These are phyloP conservation scores for Lojkania enalia DNA, from an alignment of 2,329 filamentous ascomycete genomes.

Conservation along the genomic window DNA sequence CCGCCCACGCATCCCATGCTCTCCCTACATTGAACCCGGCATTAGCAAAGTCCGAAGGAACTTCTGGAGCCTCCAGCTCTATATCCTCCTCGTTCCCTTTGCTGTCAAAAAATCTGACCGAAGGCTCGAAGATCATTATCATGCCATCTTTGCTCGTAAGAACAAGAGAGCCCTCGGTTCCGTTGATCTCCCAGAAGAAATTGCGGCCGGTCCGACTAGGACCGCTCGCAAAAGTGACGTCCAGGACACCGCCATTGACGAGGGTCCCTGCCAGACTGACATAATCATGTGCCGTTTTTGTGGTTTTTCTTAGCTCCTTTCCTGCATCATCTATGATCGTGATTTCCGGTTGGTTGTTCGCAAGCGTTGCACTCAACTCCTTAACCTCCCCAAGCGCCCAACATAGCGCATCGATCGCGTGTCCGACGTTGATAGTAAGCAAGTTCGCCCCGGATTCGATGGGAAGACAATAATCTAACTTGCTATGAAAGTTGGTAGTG, in stretches of 20 bases:
- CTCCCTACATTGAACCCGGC: conserved; percentile 58
- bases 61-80: neutral
- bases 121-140: conserved; percentile 34
- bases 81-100: conserved; percentile 28
- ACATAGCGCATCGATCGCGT: conserved; percentile 36
- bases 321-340: conserved; percentile 23
- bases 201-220: conserved; percentile 24
- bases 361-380: conserved; percentile 29
- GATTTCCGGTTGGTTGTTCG: conserved; percentile 25
- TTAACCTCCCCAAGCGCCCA: conserved; percentile 35
- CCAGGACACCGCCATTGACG: conserved; percentile 25
- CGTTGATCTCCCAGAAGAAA: conserved; percentile 44
- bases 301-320: conserved; percentile 18
- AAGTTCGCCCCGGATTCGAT: conserved; percentile 50
- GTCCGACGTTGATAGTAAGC: conserved; percentile 47
- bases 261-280: conserved; percentile 28
- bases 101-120: conserved; percentile 49
- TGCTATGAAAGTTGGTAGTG: conserved; percentile 17
- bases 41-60: conserved; percentile 39
- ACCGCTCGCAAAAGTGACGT: conserved; percentile 27
- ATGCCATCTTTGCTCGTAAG: conserved; percentile 29
- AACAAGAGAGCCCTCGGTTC: conserved; percentile 41
- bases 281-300: conserved; percentile 36
- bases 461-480: conserved; percentile 55
- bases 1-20: conserved; percentile 61